Evolutionary conservation across 2,329 filamentous ascomycete genomes (phyloP), one percentile per base, ranked within the genome.

Genomic region (Aureobasidium sp.): DNA sequence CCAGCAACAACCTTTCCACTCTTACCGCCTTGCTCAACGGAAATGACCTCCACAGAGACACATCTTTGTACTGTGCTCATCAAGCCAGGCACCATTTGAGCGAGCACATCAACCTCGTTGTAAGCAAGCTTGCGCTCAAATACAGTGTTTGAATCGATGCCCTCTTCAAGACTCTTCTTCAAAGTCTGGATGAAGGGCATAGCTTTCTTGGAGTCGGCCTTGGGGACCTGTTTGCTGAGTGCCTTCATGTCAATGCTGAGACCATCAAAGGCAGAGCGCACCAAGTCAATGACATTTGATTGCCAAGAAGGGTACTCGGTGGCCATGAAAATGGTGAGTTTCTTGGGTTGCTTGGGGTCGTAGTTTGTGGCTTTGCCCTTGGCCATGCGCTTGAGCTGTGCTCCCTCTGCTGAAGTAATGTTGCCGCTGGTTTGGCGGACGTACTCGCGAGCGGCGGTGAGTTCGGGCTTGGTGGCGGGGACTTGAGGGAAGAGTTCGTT

Each of bases 131-230:
- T 90, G 66, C 91, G 83, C 71, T 93, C 86, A 70, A 97, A 86
- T 9, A 97, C 90, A 2, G 77, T 80, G 29, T 83, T 79, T 1
- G 84, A 78, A 64, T 89, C 88, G 32, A 70, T 64, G 54, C 81
- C 80, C 41, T 73, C 72, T 62, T 91, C 81, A 61, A 99, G 83
- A 57, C 90, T 85, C 74, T 84, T 89, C 86, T 97, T 97, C 63
- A 97, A 79, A 7, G 74, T 77, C 77, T 97, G 92, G 55, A 97
- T 87, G 71, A 97, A 97, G 0, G 94, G 94, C 93, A 97, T 97
- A 2, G 91, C 93, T 78, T 95, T 94, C 85, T 97, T 99, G 83
- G 91, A 91, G 77, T 95, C 90, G 71, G 91, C 81, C 80, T 96
- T 96, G 67, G 85, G 86, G 62, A 97, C 87, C 70, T 86, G 83